Percentiles rank a stretch among this genome's conserved stretches.
phyloP scores from a whole-genome alignment of 257 asterid species.

The Solanum infundibuliforme region DNA sequence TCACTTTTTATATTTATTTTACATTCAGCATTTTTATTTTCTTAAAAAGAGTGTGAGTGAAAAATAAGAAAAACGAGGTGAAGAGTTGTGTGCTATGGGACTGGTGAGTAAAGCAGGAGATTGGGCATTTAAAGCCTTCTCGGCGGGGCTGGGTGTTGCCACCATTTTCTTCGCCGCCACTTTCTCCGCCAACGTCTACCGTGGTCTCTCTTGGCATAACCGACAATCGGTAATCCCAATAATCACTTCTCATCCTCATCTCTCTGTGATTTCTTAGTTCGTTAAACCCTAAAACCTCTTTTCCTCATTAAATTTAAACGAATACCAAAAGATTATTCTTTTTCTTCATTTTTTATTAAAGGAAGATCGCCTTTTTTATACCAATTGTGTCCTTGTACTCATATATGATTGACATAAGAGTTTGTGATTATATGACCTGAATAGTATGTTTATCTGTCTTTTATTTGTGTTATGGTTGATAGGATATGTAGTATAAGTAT shows the following conservation, averaged over 20 bases:
- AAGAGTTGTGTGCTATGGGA: background rate
- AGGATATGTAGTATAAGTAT: background rate
- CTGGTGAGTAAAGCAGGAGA: slow-evolving; percentile 50
- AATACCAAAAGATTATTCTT: background rate
- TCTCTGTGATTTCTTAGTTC: background rate
- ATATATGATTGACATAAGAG: background rate
- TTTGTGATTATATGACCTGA: background rate
- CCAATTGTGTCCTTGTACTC: background rate
- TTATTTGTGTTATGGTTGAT: background rate
- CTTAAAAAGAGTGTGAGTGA: background rate
- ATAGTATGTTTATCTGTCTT: background rate
- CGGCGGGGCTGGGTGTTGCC: slow-evolving; percentile 68
- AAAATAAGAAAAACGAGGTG: background rate
- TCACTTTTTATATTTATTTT: background rate
- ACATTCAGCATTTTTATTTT: background rate
- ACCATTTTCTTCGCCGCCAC: slow-evolving; percentile 62
- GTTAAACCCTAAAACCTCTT: background rate
- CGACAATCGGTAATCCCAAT: slow-evolving; percentile 44
- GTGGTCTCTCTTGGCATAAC: slow-evolving; percentile 82
- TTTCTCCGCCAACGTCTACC: slow-evolving; percentile 76
- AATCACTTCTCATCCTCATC: background rate
- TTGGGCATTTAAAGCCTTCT: slow-evolving; percentile 63
- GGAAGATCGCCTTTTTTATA: background rate
- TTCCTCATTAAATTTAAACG: background rate
- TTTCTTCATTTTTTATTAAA: background rate